Evolutionary conservation across 257 asterid species (phyloP), one percentile per base, ranked within the genome.

Genomic region (Perilla frutescens): DNA sequence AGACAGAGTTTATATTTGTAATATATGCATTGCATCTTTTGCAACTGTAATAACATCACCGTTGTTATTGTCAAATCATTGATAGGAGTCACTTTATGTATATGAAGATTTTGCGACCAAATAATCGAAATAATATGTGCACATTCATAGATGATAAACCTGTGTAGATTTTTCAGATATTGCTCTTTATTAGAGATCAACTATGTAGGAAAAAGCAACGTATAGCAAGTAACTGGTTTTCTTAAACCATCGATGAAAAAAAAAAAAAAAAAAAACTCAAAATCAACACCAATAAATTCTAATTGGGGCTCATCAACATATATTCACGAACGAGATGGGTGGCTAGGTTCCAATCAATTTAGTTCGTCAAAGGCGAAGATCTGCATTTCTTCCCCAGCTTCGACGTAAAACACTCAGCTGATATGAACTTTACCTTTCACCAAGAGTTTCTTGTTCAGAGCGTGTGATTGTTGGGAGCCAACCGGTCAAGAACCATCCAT

Each of bases 401-500:
- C 59, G 54, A 34, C 62, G 40, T 34, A 9, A 43, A 50, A 67
- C 71, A 60, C 77, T 36, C 69, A 39, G 70, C 59, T 53, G 43
- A 71, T 44, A 61, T 59, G 32, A 56, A 64, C 75, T 49, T 57
- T 58, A 57, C 40, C 76, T 60, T 76, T 68, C 47, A 44, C 39
- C 10, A 32, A 20, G 9, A 10, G 11, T 20, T n/a, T 31, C 48
- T 1, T 15, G 62, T 34, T 14, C 44, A 45, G 29, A 26, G 29
- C 39, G 15, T 60, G 13, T 51, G 65, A 44, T 7, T 34, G 41
- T 41, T 2, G 29, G n/a, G 26, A 41, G 15, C 71, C 66, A 51
- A 72, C 15, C 40, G 31, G 62, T 88, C 87, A 93, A 77, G 91
- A 82, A 60, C 96, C 93, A 57, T 80, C 96, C 98, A 94, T 94